Base-by-base conservation (phyloP, 805 yeast genomes). In the Wickerhamiella siamensis region DNA sequence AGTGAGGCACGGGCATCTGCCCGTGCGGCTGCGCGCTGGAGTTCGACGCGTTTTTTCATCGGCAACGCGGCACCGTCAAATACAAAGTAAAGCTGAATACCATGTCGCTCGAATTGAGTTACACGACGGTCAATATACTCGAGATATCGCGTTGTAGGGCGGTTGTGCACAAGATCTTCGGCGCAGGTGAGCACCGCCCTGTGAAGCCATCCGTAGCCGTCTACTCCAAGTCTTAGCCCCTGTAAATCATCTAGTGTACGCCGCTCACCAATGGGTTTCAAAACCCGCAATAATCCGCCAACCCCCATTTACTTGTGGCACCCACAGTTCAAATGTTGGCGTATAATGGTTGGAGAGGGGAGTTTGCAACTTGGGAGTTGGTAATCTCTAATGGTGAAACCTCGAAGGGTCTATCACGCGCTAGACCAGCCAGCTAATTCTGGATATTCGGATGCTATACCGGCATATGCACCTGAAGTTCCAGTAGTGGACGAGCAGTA, bases 151-250 rank as follows among this genome's bases (percentile, higher is more conserved):
- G 53, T 65, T 0, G 97, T 83, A 1, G 86, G 83, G 39, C 62
- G 59, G 9, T 74, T 82, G 40, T 72, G 64, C 6, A 84, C 83
- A 37, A 91, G 63, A 39, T 91, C 95, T 60, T 71, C 74, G 0
- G 96, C 81, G 60, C 97, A 87, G 15, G 83, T 65, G 39, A 78
- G 71, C 3, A 83, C 77, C 4, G 91, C 87, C 48, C 83, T 73
- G 60, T 91, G 99, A 4, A 91, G 71, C 99, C 99, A 91, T 1
- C 95, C 86, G 55, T 84, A 91, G 0, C 94, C 87, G 56, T 91
- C 99, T n/a, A 91, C 78, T 0, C 94, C 99, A 34, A 87, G 62
- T 0, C 81, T 75, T 52, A 77, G 69, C 1, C 95, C 95, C 12
- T 74, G 61, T 57, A 75, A 83, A 29, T 71, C 62, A 42, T 71